A percentile compares a stretch with the other conserved stretches of the same genome.
These are phyloP conservation scores for Suillus plorans DNA, from an alignment of 768 basidiomycete species.

Conservation along the genomic window DNA sequence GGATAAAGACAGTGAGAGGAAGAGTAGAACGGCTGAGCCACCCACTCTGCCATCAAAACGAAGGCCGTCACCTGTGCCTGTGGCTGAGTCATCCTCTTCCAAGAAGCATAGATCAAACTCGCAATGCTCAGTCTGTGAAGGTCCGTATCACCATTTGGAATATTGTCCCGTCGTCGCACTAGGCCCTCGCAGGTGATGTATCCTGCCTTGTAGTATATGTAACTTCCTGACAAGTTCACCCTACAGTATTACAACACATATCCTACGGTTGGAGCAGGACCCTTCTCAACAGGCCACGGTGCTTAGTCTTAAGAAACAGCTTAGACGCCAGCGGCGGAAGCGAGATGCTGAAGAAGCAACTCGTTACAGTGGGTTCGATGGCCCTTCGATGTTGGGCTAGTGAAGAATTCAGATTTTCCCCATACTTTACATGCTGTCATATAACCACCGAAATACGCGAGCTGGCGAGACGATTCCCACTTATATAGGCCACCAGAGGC, in stretches of 20 bases:
- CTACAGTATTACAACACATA: conserved; percentile 42
- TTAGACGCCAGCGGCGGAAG: conserved; percentile 35
- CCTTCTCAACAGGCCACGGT: conserved; percentile 36
- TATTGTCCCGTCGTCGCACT: conserved; percentile 54
- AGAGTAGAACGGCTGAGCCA: not conserved
- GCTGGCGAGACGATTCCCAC: no score
- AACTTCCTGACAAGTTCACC: conserved; percentile 11
- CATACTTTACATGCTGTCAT: not conserved
- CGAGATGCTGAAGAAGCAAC: conserved; percentile 13
- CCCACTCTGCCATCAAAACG: conserved; percentile 35
- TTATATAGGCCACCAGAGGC: no score
- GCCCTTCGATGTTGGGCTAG: not conserved
- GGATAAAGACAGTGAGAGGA: conserved; percentile 2
- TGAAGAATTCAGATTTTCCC: not conserved
- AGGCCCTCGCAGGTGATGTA: conserved; percentile 53
- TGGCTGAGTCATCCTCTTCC: conserved; percentile 21
- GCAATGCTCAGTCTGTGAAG: conserved; percentile 50
- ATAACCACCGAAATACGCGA: not conserved
- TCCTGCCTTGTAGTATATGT: conserved; percentile 3
- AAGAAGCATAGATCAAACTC: conserved; percentile 40
- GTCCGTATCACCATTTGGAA: conserved; percentile 46
- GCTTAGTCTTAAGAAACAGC: conserved; percentile 38
- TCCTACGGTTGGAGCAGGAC: conserved; percentile 43
- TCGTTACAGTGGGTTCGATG: not conserved
- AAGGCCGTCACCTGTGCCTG: conserved; percentile 29